Percentiles rank a stretch among this genome's conserved stretches.
Conservation (phyloP, 2,329 filamentous ascomycete species). For the Sporothrix pseudoabietina region DNA sequence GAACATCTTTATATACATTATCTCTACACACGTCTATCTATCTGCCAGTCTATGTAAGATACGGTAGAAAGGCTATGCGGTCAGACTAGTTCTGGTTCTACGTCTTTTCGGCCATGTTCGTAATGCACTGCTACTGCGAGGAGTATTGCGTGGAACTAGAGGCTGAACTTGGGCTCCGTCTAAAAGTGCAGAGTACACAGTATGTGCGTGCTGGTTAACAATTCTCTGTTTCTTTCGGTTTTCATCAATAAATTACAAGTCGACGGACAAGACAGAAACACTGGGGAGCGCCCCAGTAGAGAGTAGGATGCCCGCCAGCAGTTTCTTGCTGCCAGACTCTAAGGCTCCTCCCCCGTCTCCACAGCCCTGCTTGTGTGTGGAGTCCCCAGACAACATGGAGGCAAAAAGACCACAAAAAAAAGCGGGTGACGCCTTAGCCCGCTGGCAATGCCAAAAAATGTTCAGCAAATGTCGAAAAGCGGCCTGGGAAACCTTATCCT, state of each 20-base stretch:
- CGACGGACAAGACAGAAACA: neutral
- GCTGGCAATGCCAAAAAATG: neutral
- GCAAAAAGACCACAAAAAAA: neutral
- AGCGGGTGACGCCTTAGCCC: neutral
- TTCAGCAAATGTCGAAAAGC: neutral
- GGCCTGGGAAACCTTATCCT: slow-evolving; percentile 16
- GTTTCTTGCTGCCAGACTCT: neutral
- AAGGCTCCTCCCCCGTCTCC: neutral
- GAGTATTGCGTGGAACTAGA: neutral
- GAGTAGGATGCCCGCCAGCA: neutral
- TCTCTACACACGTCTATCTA: neutral
- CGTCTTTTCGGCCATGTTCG: neutral
- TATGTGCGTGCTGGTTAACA: neutral
- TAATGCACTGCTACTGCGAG: neutral
- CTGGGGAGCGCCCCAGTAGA: neutral
- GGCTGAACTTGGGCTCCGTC: neutral
- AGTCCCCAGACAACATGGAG: slow-evolving; percentile 19
- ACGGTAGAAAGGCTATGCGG: slow-evolving; percentile 1
- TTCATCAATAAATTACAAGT: neutral
- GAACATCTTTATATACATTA: neutral
- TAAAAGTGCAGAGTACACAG: neutral
- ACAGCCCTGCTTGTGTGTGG: slow-evolving; percentile 3
- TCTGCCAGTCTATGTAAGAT: neutral
- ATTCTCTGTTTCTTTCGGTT: neutral
- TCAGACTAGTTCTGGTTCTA: neutral